These are phyloP conservation scores for Prunus armeniaca DNA, from an alignment of 306 rosid genomes.

Conservation along the genomic window DNA sequence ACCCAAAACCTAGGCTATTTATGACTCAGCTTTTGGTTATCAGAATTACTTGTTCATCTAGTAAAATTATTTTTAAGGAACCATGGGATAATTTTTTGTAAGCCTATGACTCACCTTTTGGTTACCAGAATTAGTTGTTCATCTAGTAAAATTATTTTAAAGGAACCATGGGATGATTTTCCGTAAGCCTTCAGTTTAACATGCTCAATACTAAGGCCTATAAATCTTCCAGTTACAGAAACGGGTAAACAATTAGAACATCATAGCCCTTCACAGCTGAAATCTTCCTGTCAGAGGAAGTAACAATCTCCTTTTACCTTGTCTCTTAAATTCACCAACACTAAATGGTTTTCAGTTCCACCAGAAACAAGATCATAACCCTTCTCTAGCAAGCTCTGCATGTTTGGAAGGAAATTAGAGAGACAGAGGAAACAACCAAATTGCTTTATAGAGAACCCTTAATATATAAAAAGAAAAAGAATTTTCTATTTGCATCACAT, in stretches of 20 bases:
- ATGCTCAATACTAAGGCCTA: background rate
- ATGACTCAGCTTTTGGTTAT: slow-evolving; percentile 8
- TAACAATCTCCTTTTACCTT: slow-evolving; percentile 49
- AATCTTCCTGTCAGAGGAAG: slow-evolving; percentile 13
- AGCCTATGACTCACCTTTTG: slow-evolving; percentile 7
- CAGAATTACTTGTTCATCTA: slow-evolving; percentile 7
- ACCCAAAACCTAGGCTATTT: background rate
- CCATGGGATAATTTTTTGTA: background rate
- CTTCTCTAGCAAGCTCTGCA: slow-evolving; percentile 78
- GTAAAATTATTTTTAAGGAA: background rate
- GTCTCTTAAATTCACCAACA: slow-evolving; percentile 78
- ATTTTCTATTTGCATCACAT: background rate
- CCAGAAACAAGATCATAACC: slow-evolving; percentile 94
- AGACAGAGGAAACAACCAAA: slow-evolving; percentile 15
- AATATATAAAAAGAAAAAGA: background rate
- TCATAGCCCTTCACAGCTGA: background rate
- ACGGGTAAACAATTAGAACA: background rate
- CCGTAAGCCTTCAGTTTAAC: background rate
- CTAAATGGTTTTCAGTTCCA: slow-evolving; percentile 93
- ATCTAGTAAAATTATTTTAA: background rate
- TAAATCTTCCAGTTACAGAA: background rate
- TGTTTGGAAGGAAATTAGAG: slow-evolving; percentile 22
- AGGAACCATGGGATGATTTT: background rate
- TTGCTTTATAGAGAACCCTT: background rate
- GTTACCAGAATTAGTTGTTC: slow-evolving; percentile 3